Base-by-base conservation (phyloP, 1,139 yeast genomes). In the Debaryomyces psychrophilus region DNA sequence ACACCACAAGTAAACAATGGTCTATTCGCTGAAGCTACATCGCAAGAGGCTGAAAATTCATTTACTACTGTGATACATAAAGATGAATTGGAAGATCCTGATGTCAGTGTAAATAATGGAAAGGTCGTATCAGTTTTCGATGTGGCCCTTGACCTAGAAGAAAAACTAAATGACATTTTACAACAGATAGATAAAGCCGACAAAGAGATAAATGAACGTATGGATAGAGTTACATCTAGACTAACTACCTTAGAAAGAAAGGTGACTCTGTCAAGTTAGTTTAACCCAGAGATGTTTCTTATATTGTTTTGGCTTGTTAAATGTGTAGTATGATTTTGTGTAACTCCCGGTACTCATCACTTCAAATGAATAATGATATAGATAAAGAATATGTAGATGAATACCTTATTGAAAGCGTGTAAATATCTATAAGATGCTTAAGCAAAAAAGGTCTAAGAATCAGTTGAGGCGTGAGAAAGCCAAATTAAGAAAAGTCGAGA, bases 391-490 rank as follows among this genome's bases (percentile, higher is more conserved):
- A 5, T 12, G 44, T 41, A 41, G 44, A 17, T 29, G 9, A 11
- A 17, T 17, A 43, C 9, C 9, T 18, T 11, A 14, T 28, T 15
- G 29, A 22, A 23, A 27, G 4, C 9, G 26, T 25, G 23, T 37
- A 18, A 33, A 11, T 18, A 33, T 20, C 12, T 14, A 18, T 5
- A 18, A 11, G 14, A 64, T 64, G 68, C 61, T 56, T 17, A 61
- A 53, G 27, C 51, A 48, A 12, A 64, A 67, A 46, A 69, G 82
- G 53, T 67, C 81, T 4, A 82, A 82, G 67, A 82, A 82, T 56
- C 90, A 85, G 65, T 65, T 83, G 41, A 73, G 92, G 47, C 69
- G 90, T 45, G 88, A 82, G 57, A 72, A 73, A 57, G 79, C 76
- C 8, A 84, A 83, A 63, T 74, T 64, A 49, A 68, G 78, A 55